These are phyloP conservation scores for Pythium rhizo-oryzae DNA, from an alignment of 352 stramenopile genomes.

Conservation along the genomic window DNA sequence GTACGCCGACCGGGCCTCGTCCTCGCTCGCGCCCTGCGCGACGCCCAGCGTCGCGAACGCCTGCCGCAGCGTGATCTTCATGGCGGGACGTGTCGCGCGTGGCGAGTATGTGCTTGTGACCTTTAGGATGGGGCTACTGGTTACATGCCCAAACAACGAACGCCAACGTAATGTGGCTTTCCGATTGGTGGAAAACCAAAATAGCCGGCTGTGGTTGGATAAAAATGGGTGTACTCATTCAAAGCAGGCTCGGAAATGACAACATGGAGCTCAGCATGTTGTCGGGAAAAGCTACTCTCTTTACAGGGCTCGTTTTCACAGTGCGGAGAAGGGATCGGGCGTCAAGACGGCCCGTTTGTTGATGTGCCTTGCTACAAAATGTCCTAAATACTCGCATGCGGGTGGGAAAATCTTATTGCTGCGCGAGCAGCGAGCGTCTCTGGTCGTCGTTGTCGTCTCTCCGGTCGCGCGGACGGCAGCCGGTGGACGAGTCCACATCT, in stretches of 20 bases:
- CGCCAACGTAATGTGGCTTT: neutral
- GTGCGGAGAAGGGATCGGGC: neutral
- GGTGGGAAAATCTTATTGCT: constrained; percentile 8
- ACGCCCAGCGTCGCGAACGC: constrained; percentile 52
- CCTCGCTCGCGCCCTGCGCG: constrained; percentile 35
- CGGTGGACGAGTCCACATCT: neutral
- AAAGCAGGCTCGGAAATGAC: too few relatives aligned
- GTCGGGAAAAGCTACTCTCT: too few relatives aligned
- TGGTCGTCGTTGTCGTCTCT: constrained; percentile 34
- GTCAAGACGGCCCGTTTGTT: neutral
- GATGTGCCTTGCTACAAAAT: neutral
- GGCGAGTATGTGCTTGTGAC: neutral
- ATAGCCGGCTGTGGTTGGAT: neutral
- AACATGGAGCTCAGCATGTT: too few relatives aligned
- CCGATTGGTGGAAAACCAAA: neutral
- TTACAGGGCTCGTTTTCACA: constrained; percentile 1
- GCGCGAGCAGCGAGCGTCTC: constrained; percentile 20
- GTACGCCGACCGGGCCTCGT: constrained; percentile 66
- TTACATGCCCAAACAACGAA: too few relatives aligned
- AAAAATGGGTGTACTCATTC: neutral
- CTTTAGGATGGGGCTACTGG: neutral
- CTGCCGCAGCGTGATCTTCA: constrained; percentile 44
- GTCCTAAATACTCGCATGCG: constrained; percentile 5
- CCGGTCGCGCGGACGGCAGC: constrained; percentile 16
- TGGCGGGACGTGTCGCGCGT: neutral